Conservation (phyloP, 139 green algal genomes). For the Chlamydomonas sp. region DNA sequence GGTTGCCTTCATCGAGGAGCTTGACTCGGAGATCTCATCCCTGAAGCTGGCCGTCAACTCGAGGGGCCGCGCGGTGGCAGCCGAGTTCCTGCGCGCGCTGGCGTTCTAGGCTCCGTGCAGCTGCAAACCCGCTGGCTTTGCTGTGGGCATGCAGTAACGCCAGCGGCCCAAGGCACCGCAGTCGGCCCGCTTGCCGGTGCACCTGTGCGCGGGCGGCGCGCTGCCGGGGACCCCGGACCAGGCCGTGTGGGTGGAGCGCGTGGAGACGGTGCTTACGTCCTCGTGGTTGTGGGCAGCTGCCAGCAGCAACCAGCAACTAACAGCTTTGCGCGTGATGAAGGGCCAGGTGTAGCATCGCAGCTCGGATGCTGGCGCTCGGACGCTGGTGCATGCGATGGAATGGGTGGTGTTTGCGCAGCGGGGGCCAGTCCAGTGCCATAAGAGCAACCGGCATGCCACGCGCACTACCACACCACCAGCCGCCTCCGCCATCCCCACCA, state of each 20-base stretch:
- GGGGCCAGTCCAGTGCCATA: no score
- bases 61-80: slow-evolving; percentile 39
- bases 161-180: not conserved
- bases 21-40: slow-evolving; percentile 70
- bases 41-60: slow-evolving; percentile 71
- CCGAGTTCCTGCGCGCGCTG: slow-evolving; percentile 34
- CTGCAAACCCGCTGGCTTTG: not conserved
- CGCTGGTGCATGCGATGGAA: no score
- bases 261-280: not conserved
- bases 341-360: no score
- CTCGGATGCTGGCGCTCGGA: no score
- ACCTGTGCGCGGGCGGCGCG: slow-evolving; percentile 4
- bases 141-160: not conserved
- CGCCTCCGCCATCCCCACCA: no score
- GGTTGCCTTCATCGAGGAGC: slow-evolving; percentile 67
- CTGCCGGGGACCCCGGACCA: not conserved
- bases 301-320: no score
- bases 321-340: no score
- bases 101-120: slow-evolving; percentile 24
- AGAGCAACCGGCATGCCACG: no score
- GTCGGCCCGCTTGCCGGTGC: not conserved
- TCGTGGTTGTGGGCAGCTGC: no score
- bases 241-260: not conserved
- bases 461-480: no score
- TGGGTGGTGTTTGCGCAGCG: no score